A percentile compares a stretch with the other conserved stretches of the same genome.
Conservation (phyloP, 768 basidiomycete species). For the Kwoniella botswanensis region DNA sequence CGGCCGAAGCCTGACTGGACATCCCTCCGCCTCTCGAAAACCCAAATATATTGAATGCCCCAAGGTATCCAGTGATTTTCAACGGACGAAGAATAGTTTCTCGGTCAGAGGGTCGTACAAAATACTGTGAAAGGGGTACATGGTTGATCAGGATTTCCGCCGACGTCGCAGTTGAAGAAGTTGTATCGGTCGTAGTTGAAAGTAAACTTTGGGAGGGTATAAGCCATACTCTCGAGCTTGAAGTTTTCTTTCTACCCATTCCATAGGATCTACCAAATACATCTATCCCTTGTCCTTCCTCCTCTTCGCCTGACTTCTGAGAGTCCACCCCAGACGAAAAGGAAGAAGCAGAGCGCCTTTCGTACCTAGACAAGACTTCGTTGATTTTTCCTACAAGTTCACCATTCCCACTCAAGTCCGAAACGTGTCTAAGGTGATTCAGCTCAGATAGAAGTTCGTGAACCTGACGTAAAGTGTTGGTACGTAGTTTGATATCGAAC, state of each 20-base stretch:
- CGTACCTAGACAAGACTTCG: constrained; percentile 35
- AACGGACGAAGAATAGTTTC: constrained; percentile 82
- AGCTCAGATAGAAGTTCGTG: constrained; percentile 51
- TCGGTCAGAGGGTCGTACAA: constrained; percentile 74
- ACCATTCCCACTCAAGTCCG: constrained; percentile 36
- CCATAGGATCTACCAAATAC: constrained; percentile 82
- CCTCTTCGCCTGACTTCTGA: constrained; percentile 50
- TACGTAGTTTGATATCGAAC: constrained; percentile 69
- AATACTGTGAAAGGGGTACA: constrained; percentile 76
- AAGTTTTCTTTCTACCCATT: constrained; percentile 84
- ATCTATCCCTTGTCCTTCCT: constrained; percentile 72
- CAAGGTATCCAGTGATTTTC: constrained; percentile 78
- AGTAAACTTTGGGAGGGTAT: constrained; percentile 60
- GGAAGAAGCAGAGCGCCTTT: constrained; percentile 16
- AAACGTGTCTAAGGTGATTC: constrained; percentile 44
- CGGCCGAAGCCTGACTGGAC: constrained; percentile 89
- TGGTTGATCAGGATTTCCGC: constrained; percentile 84
- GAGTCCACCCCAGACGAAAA: neutral
- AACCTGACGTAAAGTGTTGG: constrained; percentile 72
- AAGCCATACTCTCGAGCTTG: constrained; percentile 90
- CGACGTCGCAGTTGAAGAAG: constrained; percentile 50
- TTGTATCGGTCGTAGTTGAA: constrained; percentile 3
- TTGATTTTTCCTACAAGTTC: constrained; percentile 36
- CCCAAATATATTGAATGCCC: constrained; percentile 77
- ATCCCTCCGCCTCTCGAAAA: constrained; percentile 83